phyloP scores from a whole-genome alignment of 306 rosid genomes.

The Dryas octopetala region DNA sequence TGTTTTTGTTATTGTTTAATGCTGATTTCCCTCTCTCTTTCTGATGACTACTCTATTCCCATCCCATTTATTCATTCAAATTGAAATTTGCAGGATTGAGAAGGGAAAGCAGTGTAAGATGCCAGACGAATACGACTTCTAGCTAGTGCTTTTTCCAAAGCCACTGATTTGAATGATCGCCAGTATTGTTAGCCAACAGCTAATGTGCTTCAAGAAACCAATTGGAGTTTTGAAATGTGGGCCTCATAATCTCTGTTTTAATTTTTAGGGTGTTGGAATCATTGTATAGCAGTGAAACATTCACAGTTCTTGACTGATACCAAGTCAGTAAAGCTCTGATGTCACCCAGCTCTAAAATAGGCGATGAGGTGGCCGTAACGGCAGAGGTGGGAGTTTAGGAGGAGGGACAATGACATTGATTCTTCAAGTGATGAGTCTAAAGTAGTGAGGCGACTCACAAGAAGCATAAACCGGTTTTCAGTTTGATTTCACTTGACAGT shows the following conservation, averaged over 20 bases:
- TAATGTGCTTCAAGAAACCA: background rate
- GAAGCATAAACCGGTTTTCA: slow-evolving; percentile 29
- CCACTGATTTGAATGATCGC: background rate
- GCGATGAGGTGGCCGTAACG: background rate
- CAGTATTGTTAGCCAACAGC: background rate
- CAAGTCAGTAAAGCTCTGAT: background rate
- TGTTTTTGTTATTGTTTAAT: background rate
- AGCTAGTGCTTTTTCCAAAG: background rate
- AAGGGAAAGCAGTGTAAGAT: slow-evolving; percentile 9
- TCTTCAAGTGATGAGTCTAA: slow-evolving; percentile 20
- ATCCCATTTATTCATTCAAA: slow-evolving; percentile 11
- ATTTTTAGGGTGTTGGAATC: background rate
- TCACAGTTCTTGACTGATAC: background rate
- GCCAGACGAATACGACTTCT: background rate
- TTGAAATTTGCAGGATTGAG: slow-evolving; percentile 13
- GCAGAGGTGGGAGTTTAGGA: slow-evolving; percentile 34
- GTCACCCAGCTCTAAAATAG: slow-evolving; percentile 17
- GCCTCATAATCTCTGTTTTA: background rate
- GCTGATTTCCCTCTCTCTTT: background rate
- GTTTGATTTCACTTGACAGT: slow-evolving; percentile 22
- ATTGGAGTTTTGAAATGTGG: background rate
- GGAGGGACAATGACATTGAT: slow-evolving; percentile 17
- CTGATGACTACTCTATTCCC: background rate
- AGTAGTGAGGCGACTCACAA: slow-evolving; percentile 2
- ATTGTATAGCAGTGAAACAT: background rate